A percentile compares a stretch with the other conserved stretches of the same genome.
phyloP scores from a whole-genome alignment of 345 rosid species.

The Acer campestre region DNA sequence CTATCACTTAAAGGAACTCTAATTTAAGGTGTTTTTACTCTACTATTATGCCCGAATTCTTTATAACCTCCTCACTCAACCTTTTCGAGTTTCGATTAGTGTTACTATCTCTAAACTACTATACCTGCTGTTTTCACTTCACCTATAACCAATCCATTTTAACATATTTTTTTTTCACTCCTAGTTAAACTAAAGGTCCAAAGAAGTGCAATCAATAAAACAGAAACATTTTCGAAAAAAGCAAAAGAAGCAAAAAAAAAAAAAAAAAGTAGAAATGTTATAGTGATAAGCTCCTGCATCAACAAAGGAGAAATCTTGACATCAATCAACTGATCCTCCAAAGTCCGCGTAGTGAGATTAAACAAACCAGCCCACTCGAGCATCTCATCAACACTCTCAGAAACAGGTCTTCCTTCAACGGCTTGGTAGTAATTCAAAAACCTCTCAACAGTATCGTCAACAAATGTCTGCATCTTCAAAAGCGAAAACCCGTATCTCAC shows the following conservation, averaged over 20 bases:
- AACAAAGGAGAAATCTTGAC: constrained; percentile 55
- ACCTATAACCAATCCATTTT: too few species aligned
- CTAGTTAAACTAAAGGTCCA: too few species aligned
- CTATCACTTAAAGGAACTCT: too few species aligned
- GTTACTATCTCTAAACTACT: too few species aligned
- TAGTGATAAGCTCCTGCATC: constrained; percentile 71
- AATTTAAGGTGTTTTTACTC: too few species aligned
- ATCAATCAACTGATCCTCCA: constrained; percentile 55
- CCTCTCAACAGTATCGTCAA: constrained; percentile 57
- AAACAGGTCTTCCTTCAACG: constrained; percentile 65
- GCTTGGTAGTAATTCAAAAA: constrained; percentile 81
- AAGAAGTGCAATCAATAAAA: too few species aligned
- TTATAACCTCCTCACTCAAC: too few species aligned
- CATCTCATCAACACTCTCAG: constrained; percentile 83
- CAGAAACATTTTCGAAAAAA: not conserved
- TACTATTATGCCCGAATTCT: too few species aligned
- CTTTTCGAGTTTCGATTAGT: too few species aligned
- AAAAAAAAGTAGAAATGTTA: constrained; percentile 33
- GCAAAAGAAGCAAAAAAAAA: not conserved
- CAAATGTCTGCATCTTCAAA: constrained; percentile 63
- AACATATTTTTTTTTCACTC: too few species aligned
- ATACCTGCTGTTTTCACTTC: too few species aligned
- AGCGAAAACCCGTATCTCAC: constrained; percentile 81
- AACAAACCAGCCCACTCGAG: constrained; percentile 84
- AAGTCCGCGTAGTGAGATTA: constrained; percentile 62